Evolutionary conservation across 495 filamentous ascomycete genomes (phyloP).

Genomic region (Hapsidospora chrysogenum): DNA sequence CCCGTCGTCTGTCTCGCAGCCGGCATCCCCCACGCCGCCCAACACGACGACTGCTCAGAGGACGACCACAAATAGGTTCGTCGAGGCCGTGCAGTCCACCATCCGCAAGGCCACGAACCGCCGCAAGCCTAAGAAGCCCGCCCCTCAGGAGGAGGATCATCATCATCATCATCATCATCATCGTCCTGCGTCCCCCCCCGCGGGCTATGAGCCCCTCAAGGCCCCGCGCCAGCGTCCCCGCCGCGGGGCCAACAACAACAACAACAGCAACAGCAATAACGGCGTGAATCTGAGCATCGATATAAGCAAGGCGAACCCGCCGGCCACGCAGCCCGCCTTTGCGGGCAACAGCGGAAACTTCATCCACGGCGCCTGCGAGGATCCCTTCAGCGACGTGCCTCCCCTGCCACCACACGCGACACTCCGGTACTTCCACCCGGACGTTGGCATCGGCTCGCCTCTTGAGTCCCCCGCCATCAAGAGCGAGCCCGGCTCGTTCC

Average conservation of each 20-base stretch:
- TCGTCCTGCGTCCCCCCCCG: constrained; percentile 1
- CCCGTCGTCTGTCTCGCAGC: constrained; percentile 10
- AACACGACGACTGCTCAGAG: constrained; percentile 5
- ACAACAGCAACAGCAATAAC: neutral
- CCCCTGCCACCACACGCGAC: neutral
- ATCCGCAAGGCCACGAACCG: constrained; percentile 11
- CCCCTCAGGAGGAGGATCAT: neutral
- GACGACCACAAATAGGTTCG: constrained; percentile 10
- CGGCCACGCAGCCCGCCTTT: no score
- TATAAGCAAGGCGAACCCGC: neutral
- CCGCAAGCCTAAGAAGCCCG: neutral
- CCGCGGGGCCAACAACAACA: neutral
- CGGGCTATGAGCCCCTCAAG: neutral
- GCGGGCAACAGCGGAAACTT: neutral
- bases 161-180: neutral
- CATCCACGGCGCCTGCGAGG: neutral
- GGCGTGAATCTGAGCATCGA: no score
- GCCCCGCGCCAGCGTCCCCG: constrained; percentile 2
- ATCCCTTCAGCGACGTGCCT: neutral
- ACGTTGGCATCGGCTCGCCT: neutral
- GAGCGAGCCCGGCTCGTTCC: neutral
- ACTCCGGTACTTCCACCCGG: neutral
- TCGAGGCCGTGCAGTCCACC: constrained; percentile 11
- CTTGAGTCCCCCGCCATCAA: constrained; percentile 5
- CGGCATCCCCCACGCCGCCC: constrained; percentile 10